These are phyloP conservation scores for Meyerozyma guilliermondii DNA, from an alignment of 1,139 yeast genomes.

Conservation along the genomic window DNA sequence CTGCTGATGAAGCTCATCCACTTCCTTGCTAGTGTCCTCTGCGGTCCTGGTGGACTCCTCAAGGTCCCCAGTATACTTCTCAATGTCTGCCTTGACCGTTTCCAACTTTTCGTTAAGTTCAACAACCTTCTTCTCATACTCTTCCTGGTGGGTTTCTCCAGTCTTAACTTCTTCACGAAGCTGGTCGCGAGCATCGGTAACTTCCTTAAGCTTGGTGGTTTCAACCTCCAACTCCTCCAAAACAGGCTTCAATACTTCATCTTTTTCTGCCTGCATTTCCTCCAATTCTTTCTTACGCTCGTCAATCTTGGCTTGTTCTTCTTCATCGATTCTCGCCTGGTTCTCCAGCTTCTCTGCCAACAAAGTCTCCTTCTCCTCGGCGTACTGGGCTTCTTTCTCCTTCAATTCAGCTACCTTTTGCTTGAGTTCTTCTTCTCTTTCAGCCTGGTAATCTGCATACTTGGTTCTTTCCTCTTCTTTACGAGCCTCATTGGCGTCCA, in stretches of 20 bases:
- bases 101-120: constrained; percentile 35
- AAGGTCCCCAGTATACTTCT: constrained; percentile 25
- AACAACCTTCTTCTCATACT: constrained; percentile 29
- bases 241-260: constrained; percentile 36
- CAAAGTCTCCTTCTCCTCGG: constrained; percentile 34
- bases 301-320: constrained; percentile 37
- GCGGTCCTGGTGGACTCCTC: constrained; percentile 25
- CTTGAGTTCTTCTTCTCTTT: constrained; percentile 34
- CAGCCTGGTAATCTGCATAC: constrained; percentile 24
- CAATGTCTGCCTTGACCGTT: constrained; percentile 34
- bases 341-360: constrained; percentile 35
- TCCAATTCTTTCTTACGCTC: constrained; percentile 41
- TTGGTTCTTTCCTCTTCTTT: constrained; percentile 38
- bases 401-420: constrained; percentile 30
- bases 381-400: constrained; percentile 27
- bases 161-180: constrained; percentile 31
- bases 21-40: constrained; percentile 30
- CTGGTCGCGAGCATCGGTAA: constrained; percentile 35
- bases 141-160: constrained; percentile 28
- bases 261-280: constrained; percentile 42
- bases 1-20: constrained; percentile 23
- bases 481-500: constrained; percentile 33
- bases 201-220: constrained; percentile 32
- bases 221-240: constrained; percentile 39
- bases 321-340: constrained; percentile 36